These are phyloP conservation scores for Clonostachys rosea DNA, from an alignment of 2,329 filamentous ascomycete genomes.

Conservation along the genomic window DNA sequence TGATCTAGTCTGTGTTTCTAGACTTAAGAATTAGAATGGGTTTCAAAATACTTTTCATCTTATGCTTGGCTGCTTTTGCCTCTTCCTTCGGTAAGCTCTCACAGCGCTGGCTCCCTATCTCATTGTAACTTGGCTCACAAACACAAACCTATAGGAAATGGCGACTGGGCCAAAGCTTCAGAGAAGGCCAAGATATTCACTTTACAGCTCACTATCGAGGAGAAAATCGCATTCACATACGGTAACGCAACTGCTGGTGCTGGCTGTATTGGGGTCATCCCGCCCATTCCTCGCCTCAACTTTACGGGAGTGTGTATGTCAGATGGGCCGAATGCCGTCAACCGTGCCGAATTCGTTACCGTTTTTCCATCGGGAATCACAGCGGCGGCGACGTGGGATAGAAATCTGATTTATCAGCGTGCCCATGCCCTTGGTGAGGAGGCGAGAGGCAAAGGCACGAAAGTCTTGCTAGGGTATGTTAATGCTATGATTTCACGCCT, in stretches of 20 bases:
- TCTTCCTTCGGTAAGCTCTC: too few species aligned
- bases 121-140: too few species aligned
- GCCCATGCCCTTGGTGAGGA: constrained; percentile 62
- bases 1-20: too few species aligned
- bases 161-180: too few species aligned
- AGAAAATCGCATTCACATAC: constrained; percentile 15
- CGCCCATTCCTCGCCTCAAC: constrained; percentile 37
- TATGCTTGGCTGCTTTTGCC: too few species aligned
- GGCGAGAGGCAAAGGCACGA: constrained; percentile 67
- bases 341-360: constrained; percentile 61
- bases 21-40: too few species aligned
- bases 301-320: constrained; percentile 67
- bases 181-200: constrained; percentile 24
- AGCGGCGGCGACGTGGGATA: constrained; percentile 76
- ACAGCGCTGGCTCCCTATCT: too few species aligned
- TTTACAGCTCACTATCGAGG: constrained; percentile 14
- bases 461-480: constrained; percentile 50
- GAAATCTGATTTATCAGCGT: constrained; percentile 65
- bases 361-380: constrained; percentile 79
- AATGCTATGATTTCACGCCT: constrained; percentile 38
- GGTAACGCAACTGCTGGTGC: constrained; percentile 34
- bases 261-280: constrained; percentile 60
- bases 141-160: too few species aligned
- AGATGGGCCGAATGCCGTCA: constrained; percentile 73
- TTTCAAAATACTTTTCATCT: too few species aligned